phyloP scores from a whole-genome alignment of 78 protist species.

The Dictyostelium brefeldianum region DNA sequence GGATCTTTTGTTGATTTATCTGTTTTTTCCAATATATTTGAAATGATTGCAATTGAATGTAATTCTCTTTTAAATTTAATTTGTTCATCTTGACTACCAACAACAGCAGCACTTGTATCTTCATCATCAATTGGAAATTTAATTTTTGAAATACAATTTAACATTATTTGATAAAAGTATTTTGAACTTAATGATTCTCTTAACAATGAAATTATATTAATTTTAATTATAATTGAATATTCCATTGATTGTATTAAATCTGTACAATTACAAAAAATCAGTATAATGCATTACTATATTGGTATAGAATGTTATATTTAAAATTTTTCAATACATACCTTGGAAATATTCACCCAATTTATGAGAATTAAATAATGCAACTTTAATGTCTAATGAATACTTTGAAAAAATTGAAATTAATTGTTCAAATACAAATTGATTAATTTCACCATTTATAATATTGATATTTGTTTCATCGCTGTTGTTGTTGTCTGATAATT shows the following conservation, averaged over 20 bases:
- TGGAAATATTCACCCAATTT: background rate
- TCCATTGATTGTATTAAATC: background rate
- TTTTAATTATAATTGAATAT: background rate
- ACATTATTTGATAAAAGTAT: background rate
- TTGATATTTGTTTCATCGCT: background rate
- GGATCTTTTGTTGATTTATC: background rate
- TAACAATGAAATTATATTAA: background rate
- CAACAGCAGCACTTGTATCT: too few relatives aligned
- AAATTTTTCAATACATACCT: background rate
- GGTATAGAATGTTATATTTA: too few relatives aligned
- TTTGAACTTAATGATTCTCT: constrained; percentile 1
- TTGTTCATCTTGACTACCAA: background rate
- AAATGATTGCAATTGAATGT: background rate
- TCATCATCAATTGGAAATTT: background rate
- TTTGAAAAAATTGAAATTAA: background rate
- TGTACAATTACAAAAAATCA: too few relatives aligned
- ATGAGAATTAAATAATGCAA: background rate
- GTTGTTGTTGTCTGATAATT: background rate
- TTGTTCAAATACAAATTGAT: background rate
- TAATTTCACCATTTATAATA: background rate
- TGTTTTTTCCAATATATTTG: background rate
- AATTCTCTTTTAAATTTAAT: background rate
- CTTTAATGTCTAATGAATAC: background rate
- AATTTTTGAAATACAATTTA: constrained; percentile 1
- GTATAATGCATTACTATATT: too few relatives aligned